These are phyloP conservation scores for Dendrobium nobile DNA, from an alignment of 106 monocot genomes.

Conservation along the genomic window DNA sequence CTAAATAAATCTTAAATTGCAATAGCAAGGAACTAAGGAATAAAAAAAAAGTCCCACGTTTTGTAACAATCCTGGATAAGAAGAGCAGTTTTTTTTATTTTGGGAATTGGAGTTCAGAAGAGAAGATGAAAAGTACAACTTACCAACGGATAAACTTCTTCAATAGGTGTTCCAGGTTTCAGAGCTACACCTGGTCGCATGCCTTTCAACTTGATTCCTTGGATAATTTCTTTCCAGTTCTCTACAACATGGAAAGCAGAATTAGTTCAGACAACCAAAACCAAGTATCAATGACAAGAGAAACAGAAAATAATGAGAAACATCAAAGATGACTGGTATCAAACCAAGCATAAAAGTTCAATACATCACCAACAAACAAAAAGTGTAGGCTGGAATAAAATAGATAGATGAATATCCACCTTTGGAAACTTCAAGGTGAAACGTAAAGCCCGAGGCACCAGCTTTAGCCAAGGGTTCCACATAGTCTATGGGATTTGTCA, in stretches of 20 bases:
- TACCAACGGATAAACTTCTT: slow-evolving; percentile 95
- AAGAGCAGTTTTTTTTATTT: not conserved
- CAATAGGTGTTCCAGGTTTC: slow-evolving; percentile 79
- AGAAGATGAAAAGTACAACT: slow-evolving; percentile 7
- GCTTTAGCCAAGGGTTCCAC: slow-evolving; percentile 86
- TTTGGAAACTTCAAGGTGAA: slow-evolving; percentile 91
- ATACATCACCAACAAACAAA: not conserved
- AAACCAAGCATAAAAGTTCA: not conserved
- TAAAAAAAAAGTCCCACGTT: not conserved
- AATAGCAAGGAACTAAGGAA: not conserved
- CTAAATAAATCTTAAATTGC: not conserved
- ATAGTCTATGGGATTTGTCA: slow-evolving; percentile 90
- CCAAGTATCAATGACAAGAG: not conserved
- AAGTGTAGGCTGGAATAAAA: not conserved
- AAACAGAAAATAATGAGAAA: not conserved
- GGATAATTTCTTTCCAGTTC: slow-evolving; percentile 77
- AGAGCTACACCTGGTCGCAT: slow-evolving; percentile 94
- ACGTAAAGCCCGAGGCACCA: slow-evolving; percentile 99
- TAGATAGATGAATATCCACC: slow-evolving; percentile 26
- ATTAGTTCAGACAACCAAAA: not conserved
- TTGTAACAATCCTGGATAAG: not conserved
- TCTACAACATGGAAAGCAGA: slow-evolving; percentile 32
- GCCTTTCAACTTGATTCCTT: slow-evolving; percentile 58
- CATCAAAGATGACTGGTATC: not conserved
- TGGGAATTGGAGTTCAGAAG: not conserved